Percentiles rank a stretch among this genome's conserved stretches.
phyloP scores from a whole-genome alignment of 2,329 filamentous ascomycete genomes.

The Fusarium sp. region DNA sequence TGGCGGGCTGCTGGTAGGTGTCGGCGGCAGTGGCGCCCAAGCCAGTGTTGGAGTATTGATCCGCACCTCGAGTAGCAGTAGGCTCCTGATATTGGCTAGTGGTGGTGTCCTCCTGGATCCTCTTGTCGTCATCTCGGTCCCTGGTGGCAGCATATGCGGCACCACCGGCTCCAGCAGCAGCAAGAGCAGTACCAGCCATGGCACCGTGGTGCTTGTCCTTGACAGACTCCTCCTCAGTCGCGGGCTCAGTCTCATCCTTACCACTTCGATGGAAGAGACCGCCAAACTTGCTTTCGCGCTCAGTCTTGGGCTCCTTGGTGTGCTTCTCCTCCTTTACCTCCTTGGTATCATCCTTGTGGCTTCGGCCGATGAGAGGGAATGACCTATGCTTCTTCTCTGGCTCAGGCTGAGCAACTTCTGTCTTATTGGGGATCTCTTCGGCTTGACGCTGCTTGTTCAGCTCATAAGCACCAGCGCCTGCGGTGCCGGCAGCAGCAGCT shows the following conservation, averaged over 20 bases:
- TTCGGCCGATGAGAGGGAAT: slow-evolving; percentile 26
- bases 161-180: slow-evolving; percentile 30
- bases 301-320: slow-evolving; percentile 1
- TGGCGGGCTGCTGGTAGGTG: neutral
- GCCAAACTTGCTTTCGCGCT: slow-evolving; percentile 13
- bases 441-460: neutral
- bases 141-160: slow-evolving; percentile 18
- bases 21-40: neutral
- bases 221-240: neutral
- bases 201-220: slow-evolving; percentile 13
- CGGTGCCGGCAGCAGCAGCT: neutral
- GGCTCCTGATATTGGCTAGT: neutral
- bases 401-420: neutral
- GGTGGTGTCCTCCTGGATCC: neutral
- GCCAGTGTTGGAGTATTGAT: neutral
- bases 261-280: slow-evolving; percentile 25
- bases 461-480: slow-evolving; percentile 4
- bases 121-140: slow-evolving; percentile 13
- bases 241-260: slow-evolving; percentile 11
- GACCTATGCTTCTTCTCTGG: slow-evolving; percentile 21
- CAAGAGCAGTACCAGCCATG: slow-evolving; percentile 23
- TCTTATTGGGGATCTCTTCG: neutral
- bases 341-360: slow-evolving; percentile 13
- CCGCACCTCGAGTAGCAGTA: neutral
- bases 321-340: slow-evolving; percentile 24